Evolutionary conservation across 2,329 filamentous ascomycete genomes (phyloP).

Genomic region (Cadophora luteo-olivacea): DNA sequence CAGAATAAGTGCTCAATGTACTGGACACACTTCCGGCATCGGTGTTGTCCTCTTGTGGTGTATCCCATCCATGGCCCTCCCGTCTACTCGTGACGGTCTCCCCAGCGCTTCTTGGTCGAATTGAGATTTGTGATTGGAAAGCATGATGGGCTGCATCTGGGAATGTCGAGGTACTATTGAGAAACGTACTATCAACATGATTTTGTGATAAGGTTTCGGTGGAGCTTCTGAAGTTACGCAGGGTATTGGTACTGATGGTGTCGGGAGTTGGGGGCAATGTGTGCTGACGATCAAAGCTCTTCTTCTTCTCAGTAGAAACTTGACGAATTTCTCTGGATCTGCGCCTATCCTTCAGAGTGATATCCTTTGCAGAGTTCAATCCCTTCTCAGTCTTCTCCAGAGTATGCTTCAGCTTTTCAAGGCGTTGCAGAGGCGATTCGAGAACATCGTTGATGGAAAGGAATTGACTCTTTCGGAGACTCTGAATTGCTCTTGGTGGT

Average conservation of each 20-base stretch:
- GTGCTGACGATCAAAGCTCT: conserved; percentile 46
- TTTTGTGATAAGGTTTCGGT: conserved; percentile 51
- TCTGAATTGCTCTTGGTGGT: conserved; percentile 23
- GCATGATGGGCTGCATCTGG: conserved; percentile 26
- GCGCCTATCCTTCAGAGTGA: conserved; percentile 27
- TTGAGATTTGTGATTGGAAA: conserved; percentile 36
- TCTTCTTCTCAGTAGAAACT: conserved; percentile 41
- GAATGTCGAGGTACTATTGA: conserved; percentile 36
- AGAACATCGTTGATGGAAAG: conserved; percentile 56
- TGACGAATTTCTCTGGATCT: conserved; percentile 28
- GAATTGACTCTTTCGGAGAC: conserved; percentile 45
- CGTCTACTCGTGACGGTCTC: conserved; percentile 44
- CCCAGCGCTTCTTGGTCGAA: conserved; percentile 43
- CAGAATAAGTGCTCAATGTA: conserved; percentile 34
- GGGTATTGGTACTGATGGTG: conserved; percentile 44
- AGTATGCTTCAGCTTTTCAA: conserved; percentile 52
- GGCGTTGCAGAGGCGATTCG: conserved; percentile 57
- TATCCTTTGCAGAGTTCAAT: conserved; percentile 30
- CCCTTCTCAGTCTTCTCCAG: conserved; percentile 37
- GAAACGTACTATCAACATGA: conserved; percentile 28
- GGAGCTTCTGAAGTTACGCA: conserved; percentile 56
- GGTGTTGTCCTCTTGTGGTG: conserved; percentile 40
- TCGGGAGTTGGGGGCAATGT: conserved; percentile 46
- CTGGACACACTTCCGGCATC: conserved; percentile 39
- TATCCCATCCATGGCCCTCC: conserved; percentile 47